Percentiles rank a stretch among this genome's conserved stretches.
Evolutionary conservation across 495 filamentous ascomycete genomes (phyloP).

Genomic region (Hyphodiscus hymeniophilus): DNA sequence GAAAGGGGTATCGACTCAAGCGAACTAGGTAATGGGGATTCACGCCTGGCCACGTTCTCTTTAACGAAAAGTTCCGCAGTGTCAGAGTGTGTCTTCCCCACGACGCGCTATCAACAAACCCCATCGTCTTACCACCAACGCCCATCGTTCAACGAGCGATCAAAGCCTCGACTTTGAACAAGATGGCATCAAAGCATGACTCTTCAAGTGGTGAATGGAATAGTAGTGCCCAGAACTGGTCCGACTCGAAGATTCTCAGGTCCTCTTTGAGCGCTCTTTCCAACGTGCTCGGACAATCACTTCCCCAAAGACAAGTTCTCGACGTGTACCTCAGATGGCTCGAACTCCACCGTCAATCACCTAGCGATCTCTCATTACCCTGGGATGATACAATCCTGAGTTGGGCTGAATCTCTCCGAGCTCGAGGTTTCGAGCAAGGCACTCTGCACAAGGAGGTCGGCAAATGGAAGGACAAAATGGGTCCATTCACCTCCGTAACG

Average conservation of each 20-base stretch:
- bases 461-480: constrained; percentile 3
- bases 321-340: constrained; percentile 15
- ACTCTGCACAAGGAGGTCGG: neutral
- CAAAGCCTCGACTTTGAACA: no score
- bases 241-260: constrained; percentile 1
- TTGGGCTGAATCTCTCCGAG: constrained; percentile 6
- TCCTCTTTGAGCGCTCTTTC: constrained; percentile 5
- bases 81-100: no score
- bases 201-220: no score
- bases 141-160: no score
- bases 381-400: constrained; percentile 4
- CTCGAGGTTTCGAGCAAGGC: neutral
- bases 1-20: no score
- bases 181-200: no score
- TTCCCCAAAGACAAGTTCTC: constrained; percentile 1
- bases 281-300: neutral
- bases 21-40: no score
- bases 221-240: neutral
- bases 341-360: constrained; percentile 8
- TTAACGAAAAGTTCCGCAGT: no score
- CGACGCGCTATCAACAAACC: no score
- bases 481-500: neutral
- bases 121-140: no score
- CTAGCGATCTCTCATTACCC: neutral
- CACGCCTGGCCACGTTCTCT: no score